Base-by-base conservation (phyloP, 2,329 filamentous ascomycete genomes). In the Dactylonectria macrodidyma region DNA sequence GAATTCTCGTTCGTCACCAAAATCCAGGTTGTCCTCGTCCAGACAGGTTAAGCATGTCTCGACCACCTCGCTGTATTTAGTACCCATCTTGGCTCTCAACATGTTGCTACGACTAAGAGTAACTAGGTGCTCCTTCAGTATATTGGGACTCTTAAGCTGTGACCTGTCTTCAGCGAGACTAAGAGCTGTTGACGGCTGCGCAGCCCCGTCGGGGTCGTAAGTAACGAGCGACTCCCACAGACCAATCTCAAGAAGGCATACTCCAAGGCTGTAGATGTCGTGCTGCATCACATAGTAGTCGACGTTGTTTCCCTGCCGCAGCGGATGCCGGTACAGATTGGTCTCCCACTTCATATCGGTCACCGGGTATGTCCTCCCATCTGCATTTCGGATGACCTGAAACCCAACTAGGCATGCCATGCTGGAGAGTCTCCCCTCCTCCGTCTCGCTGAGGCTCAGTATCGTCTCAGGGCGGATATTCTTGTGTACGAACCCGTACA, bases 181-280 rank as follows among this genome's bases (percentile, higher is more conserved):
- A 30, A 30, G 26, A 30, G 26, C 33, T n/a, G 30, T 56, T 14
- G 50, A 30, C 22, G 11, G 19, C 41, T 54, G 12, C 14, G 48
- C 47, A 10, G 38, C 26, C 8, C 12, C 14, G 59, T 16, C 30
- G 8, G n/a, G 2, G 10, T 70, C 44, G 51, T 78, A 79, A 4
- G 44, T 14, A 9, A 81, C 68, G 38, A 81, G 76, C 0, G 79
- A 81, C 1, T 78, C 63, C 84, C 85, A 87, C 1, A 89, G 68
- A 0, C 85, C 86, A 33, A 89, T 81, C 72, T 89, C 87, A 0
- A 89, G 75, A 0, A 89, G 78, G 58, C 84, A 86, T 0, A 88
- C 84, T 0, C 87, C 86, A 0, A 89, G 79, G 61, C 85, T 87
- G 73, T 89, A 89, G 11, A 89, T 85, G 67, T 89, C 86, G 71